These are phyloP conservation scores for Lasiodiplodia gonubiensis DNA, from an alignment of 2,329 filamentous ascomycete species.

Conservation along the genomic window DNA sequence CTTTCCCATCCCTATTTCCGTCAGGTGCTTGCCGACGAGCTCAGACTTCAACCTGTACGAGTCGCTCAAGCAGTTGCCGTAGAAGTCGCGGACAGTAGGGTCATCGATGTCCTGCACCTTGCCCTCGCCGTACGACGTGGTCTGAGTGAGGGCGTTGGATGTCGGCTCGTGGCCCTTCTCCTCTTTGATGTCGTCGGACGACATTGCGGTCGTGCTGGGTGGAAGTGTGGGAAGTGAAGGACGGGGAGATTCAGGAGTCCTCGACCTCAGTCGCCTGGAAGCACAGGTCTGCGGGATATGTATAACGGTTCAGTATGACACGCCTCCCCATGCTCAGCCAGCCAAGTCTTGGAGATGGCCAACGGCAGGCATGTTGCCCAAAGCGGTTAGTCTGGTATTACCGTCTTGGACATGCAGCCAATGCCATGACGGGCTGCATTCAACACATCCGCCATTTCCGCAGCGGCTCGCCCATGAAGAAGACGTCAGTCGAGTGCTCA, in stretches of 20 bases:
- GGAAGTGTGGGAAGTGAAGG: not conserved
- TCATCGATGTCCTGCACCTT: constrained; percentile 35
- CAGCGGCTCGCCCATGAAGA: not conserved
- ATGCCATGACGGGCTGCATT: not conserved
- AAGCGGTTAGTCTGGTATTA: not conserved
- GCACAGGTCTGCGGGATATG: constrained; percentile 12
- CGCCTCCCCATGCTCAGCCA: not conserved
- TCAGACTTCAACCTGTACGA: constrained; percentile 43
- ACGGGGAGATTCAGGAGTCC: not conserved
- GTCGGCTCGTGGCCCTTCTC: constrained; percentile 17
- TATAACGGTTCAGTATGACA: constrained; percentile 1
- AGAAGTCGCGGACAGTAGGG: constrained; percentile 44
- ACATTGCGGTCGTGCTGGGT: not conserved
- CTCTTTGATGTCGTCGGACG: constrained; percentile 20
- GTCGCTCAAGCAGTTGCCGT: constrained; percentile 43
- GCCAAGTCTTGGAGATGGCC: not conserved
- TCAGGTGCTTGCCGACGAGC: constrained; percentile 31
- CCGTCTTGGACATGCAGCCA: not conserved
- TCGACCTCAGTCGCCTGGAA: not conserved
- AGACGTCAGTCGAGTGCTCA: not conserved
- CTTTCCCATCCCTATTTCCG: constrained; percentile 30
- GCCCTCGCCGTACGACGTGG: constrained; percentile 12
- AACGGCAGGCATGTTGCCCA: not conserved
- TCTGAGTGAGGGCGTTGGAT: not conserved
- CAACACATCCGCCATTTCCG: not conserved